Evolutionary conservation across 768 basidiomycete genomes (phyloP).

Genomic region (Termitomyces sp.): DNA sequence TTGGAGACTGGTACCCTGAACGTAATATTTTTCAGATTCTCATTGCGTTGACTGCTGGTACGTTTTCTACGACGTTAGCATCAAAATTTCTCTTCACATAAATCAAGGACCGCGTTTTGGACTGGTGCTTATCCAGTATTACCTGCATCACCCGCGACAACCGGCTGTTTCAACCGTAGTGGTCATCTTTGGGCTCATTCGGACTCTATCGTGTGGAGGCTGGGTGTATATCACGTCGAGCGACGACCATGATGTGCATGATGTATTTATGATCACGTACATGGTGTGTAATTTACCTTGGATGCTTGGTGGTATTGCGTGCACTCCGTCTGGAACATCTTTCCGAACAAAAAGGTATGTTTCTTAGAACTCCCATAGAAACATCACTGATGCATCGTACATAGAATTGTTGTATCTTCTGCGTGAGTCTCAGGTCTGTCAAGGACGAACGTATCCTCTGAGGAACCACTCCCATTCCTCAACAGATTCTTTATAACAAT

Average conservation of each 20-base stretch:
- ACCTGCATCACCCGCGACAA: constrained; percentile 38
- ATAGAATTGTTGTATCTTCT: constrained; percentile 48
- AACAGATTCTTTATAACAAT: constrained; percentile 67
- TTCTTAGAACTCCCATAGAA: not conserved
- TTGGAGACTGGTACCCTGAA: constrained; percentile 90
- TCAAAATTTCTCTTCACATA: not conserved
- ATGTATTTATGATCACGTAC: constrained; percentile 84
- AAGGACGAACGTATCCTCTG: not conserved
- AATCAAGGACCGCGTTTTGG: constrained; percentile 68
- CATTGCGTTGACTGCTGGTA: constrained; percentile 79
- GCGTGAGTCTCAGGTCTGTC: constrained; percentile 29
- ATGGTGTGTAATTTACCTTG: constrained; percentile 83
- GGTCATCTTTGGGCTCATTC: constrained; percentile 55
- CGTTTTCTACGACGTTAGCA: not conserved
- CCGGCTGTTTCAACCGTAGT: constrained; percentile 47
- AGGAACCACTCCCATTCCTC: not conserved
- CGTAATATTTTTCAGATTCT: constrained; percentile 81
- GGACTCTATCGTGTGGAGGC: constrained; percentile 81
- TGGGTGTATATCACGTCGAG: constrained; percentile 90
- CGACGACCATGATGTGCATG: constrained; percentile 81
- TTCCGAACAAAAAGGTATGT: constrained; percentile 51
- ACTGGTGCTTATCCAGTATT: constrained; percentile 59
- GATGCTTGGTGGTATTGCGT: constrained; percentile 71
- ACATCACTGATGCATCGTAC: not conserved
- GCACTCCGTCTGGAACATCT: constrained; percentile 39